phyloP scores from a whole-genome alignment of 1,139 yeast species.

The Geotrichum restrictum region DNA sequence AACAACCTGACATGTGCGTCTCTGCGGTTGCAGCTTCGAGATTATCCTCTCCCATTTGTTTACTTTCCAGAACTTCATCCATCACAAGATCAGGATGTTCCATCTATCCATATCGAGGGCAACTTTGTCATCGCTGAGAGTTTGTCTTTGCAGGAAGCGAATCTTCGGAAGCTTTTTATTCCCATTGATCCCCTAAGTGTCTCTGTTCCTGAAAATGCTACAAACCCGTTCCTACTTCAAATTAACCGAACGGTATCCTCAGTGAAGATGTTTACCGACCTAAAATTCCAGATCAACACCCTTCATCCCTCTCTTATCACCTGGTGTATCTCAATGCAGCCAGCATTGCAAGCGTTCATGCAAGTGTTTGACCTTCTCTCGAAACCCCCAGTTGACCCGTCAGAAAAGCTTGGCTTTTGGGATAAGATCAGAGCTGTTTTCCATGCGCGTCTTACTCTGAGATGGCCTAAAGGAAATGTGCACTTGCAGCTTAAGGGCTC shows the following conservation, averaged over 20 bases:
- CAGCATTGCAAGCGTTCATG: constrained; percentile 80
- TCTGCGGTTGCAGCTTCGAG: constrained; percentile 55
- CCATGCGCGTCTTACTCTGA: constrained; percentile 52
- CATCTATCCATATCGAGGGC: constrained; percentile 43
- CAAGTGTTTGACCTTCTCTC: constrained; percentile 77
- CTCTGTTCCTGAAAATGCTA: constrained; percentile 20
- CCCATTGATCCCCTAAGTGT: constrained; percentile 51
- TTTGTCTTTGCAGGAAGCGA: constrained; percentile 44
- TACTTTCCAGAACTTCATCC: constrained; percentile 42
- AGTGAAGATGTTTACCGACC: constrained; percentile 65
- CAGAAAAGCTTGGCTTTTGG: constrained; percentile 79
- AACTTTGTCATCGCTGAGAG: constrained; percentile 57
- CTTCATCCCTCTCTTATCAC: constrained; percentile 62
- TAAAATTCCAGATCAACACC: constrained; percentile 55
- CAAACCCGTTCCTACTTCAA: constrained; percentile 50
- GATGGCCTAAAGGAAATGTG: constrained; percentile 51
- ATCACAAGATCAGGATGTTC: constrained; percentile 36
- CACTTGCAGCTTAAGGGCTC: constrained; percentile 62
- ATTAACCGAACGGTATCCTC: constrained; percentile 77
- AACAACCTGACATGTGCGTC: constrained; percentile 50
- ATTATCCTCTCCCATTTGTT: constrained; percentile 60
- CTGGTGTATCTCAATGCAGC: constrained; percentile 84
- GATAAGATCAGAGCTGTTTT: constrained; percentile 60
- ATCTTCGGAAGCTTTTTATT: constrained; percentile 57
- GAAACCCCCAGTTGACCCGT: constrained; percentile 76